Evolutionary conservation across 371 early-diverging fungal species (phyloP), one percentile per base, ranked within the genome.

Genomic region (Circinella minor): DNA sequence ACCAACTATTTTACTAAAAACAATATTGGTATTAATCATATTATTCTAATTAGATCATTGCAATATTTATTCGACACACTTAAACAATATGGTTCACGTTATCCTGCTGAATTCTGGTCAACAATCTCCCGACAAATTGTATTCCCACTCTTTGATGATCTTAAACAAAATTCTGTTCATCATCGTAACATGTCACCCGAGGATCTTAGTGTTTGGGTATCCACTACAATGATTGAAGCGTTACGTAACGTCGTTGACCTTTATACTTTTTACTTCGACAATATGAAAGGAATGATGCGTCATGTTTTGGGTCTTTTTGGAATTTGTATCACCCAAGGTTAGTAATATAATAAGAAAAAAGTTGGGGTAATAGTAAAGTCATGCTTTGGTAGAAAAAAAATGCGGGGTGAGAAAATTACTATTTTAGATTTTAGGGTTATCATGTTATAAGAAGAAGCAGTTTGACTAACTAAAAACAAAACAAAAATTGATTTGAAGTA

Each of bases 141-240:
- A 13, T 96, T 96, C 74, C 93, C 95, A 0, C 87, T 98, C 20
- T 98, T 98, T 80, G 92, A 92, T 60, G 95, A 95, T 72, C 74
- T 96, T 37, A 88, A 86, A 64, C 68, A 73, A 9, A 43, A 73
- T 36, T 74, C 69, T 34, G 77, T 74, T 3, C 69, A 71, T 61
- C 74, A 71, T 4, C 74, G 81, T 46, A 74, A 75, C 11, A 80
- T 81, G 78, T 72, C 80, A 17, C 73, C 79, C 1, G 86, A 86
- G 57, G 87, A 86, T 54, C 73, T 79, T 14, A 84, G 81, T 63
- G 86, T 86, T 3, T 86, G 86, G 88, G 55, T 86, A n/a, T 86
- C 86, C 0, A 86, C 86, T 11, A 86, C 86, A 9, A 79, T 86
- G 84, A 92, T 96, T 70, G 92, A 95, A 79, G 98, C 97, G 0